Evolutionary conservation across 345 rosid genomes (phyloP).

Genomic region (Brassica incana): DNA sequence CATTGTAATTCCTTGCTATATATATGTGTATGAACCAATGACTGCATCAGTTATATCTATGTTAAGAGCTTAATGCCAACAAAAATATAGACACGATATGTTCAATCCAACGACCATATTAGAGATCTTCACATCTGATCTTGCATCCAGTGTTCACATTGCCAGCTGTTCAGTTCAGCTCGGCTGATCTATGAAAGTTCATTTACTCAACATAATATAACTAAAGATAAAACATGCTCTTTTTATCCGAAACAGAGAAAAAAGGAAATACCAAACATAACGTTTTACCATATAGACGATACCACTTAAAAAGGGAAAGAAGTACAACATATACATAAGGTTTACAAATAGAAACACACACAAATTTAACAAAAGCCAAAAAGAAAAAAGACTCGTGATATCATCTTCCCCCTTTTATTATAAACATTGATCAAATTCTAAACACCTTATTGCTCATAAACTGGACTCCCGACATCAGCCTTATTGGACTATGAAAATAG

Average conservation of each 20-base stretch:
- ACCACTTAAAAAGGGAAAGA: slow-evolving; percentile 7
- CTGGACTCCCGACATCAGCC: slow-evolving; percentile 8
- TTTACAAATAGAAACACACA: slow-evolving; percentile 11
- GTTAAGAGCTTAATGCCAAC: slow-evolving; percentile 1
- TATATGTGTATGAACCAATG: background rate
- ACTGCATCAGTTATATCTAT: background rate
- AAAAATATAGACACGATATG: background rate
- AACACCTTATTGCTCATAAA: slow-evolving; percentile 30
- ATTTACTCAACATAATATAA: background rate
- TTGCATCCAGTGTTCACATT: too few relatives aligned
- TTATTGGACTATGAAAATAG: slow-evolving; percentile 14
- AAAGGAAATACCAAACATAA: background rate
- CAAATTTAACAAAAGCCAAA: background rate
- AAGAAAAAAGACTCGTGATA: background rate
- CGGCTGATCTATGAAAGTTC: background rate
- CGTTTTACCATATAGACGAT: slow-evolving; percentile 1
- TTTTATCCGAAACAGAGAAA: background rate
- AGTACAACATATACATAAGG: slow-evolving; percentile 11
- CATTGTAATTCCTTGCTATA: slow-evolving; percentile 10
- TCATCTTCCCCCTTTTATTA: slow-evolving; percentile 17
- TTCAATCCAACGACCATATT: background rate
- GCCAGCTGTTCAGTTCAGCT: background rate
- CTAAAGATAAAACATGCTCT: background rate
- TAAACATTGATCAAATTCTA: slow-evolving; percentile 33
- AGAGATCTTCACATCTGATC: background rate